A percentile compares a stretch with the other conserved stretches of the same genome.
phyloP scores from a whole-genome alignment of 208 protist genomes.

The Novymonas esmeraldas region DNA sequence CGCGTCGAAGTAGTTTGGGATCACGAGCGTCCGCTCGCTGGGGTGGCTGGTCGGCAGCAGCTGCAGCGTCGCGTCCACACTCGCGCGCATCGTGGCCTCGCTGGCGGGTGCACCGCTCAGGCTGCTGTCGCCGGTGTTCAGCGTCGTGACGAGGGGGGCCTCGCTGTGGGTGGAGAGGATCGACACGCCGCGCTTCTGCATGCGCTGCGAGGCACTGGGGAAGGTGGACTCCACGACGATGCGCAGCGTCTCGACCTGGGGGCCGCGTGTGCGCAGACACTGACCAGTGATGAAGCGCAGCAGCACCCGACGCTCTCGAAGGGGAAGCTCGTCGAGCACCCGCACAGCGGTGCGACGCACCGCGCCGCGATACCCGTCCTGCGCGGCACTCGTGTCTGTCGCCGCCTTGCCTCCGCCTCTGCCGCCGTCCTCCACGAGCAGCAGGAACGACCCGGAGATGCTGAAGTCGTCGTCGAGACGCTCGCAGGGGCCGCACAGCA shows the following conservation, averaged over 20 bases:
- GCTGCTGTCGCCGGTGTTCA: background rate
- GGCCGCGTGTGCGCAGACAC: conserved; percentile 12
- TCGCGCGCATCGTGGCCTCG: conserved; percentile 15
- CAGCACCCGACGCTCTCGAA: conserved; percentile 39
- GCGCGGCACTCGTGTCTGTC: background rate
- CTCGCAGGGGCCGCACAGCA: conserved; percentile 44
- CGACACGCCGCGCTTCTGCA: no score
- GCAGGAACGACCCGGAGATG: conserved; percentile 38
- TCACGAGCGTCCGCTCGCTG: conserved; percentile 28
- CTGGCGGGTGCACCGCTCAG: background rate
- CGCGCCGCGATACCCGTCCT: conserved; percentile 18
- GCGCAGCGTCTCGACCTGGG: conserved; percentile 7
- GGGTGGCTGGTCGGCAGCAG: conserved; percentile 32
- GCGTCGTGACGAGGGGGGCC: background rate
- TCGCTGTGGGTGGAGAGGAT: background rate
- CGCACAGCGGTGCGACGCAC: conserved; percentile 22
- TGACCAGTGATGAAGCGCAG: conserved; percentile 60
- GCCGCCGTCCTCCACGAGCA: conserved; percentile 33
- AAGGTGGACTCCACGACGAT: conserved; percentile 18
- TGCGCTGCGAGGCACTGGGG: background rate
- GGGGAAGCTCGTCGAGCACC: conserved; percentile 50
- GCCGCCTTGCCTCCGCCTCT: background rate
- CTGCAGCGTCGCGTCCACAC: conserved; percentile 26
- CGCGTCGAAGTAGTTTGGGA: conserved; percentile 54
- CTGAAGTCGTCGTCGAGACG: conserved; percentile 29